A percentile compares a stretch with the other conserved stretches of the same genome.
Conservation (phyloP, 1,284 basidiomycete species). For the Trametes sp. region DNA sequence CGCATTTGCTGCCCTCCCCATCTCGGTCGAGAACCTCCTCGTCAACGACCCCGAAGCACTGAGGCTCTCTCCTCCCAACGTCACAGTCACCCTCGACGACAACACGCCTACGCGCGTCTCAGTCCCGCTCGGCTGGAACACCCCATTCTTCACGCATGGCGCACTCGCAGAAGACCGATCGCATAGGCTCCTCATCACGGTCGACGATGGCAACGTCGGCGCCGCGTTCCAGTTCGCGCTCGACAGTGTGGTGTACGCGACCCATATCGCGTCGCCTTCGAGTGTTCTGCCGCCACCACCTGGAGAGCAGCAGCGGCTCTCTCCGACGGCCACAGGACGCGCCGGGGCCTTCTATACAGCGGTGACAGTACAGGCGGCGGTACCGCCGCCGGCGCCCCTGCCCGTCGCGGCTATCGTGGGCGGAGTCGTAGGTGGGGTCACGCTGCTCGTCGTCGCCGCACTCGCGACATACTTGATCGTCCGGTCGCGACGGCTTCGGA, state of each 20-base stretch:
- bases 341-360: not conserved
- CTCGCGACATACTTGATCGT: constrained; percentile 11
- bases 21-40: not conserved
- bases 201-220: not conserved
- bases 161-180: not conserved
- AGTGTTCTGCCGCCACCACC: not conserved
- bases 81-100: constrained; percentile 7
- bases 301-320: not conserved
- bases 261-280: not conserved
- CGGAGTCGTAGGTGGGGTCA: constrained; percentile 6
- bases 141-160: constrained; percentile 4
- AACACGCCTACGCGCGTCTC: constrained; percentile 5
- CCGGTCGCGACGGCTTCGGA: not conserved
- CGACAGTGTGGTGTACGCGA: constrained; percentile 6
- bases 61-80: not conserved
- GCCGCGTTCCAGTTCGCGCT: constrained; percentile 12
- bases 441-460: constrained; percentile 1
- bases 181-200: constrained; percentile 4
- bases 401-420: constrained; percentile 13
- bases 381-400: not conserved
- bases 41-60: not conserved
- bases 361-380: not conserved
- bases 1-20: not conserved
- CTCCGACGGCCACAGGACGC: not conserved
- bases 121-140: not conserved